Evolutionary conservation across 306 rosid genomes (phyloP).

Genomic region (Dryas octopetala): DNA sequence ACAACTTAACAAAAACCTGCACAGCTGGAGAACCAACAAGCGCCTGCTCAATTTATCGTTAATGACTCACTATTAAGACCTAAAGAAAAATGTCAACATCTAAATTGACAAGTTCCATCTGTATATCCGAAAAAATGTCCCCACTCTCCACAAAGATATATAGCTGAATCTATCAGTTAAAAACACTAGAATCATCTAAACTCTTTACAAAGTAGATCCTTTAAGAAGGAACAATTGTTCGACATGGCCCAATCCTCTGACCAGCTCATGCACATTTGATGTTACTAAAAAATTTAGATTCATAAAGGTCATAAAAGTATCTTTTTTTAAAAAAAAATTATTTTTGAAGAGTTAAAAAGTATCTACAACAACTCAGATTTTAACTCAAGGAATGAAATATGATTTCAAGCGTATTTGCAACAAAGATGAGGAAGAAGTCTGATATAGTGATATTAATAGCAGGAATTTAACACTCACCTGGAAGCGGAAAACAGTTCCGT

Average conservation of each 20-base stretch:
- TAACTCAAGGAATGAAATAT: too few relatives aligned
- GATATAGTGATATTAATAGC: neutral
- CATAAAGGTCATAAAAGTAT: neutral
- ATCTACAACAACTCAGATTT: neutral
- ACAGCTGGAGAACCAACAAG: neutral
- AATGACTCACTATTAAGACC: neutral
- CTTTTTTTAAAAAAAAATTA: too few relatives aligned
- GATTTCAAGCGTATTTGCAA: too few relatives aligned
- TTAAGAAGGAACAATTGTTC: neutral
- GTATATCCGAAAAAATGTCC: neutral
- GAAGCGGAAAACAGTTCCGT: conserved; percentile 71
- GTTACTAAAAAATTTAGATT: neutral
- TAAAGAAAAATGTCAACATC: neutral
- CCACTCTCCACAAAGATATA: neutral
- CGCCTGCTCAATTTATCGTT: neutral
- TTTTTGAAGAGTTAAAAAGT: neutral
- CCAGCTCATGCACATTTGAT: neutral
- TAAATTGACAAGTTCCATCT: neutral
- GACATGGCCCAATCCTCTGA: neutral
- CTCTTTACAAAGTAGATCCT: neutral
- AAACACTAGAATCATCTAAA: neutral
- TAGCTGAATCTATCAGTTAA: neutral
- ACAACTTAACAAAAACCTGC: neutral
- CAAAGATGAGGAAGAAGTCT: neutral
- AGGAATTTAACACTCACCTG: conserved; percentile 54